Evolutionary conservation across 495 filamentous ascomycete species (phyloP).

Genomic region (Xylaria telfairii): DNA sequence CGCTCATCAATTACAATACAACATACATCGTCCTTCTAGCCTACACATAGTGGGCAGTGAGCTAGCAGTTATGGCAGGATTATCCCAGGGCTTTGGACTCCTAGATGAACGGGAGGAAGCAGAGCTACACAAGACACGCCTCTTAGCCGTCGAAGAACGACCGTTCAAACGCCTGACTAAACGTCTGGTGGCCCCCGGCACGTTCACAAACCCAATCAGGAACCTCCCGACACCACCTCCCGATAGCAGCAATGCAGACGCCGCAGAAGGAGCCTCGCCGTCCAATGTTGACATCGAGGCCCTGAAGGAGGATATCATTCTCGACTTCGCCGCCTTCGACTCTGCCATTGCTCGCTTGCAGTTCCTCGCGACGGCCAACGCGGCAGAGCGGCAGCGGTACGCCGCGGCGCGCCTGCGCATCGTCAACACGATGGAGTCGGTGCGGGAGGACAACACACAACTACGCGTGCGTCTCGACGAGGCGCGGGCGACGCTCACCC

Average conservation of each 20-base stretch:
- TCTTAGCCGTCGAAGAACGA: conserved; percentile 89
- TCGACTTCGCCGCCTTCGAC: conserved; percentile 92
- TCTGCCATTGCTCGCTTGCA: conserved; percentile 80
- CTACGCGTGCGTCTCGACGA: conserved; percentile 75
- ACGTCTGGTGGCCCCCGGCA: conserved; percentile 71
- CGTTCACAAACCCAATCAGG: conserved; percentile 58
- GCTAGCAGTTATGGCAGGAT: conserved; percentile 31
- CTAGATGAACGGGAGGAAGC: conserved; percentile 68
- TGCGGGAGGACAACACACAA: conserved; percentile 75
- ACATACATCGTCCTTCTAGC: neutral
- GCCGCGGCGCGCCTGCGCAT: conserved; percentile 80
- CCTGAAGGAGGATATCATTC: conserved; percentile 80
- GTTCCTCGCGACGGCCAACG: conserved; percentile 82
- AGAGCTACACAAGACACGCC: conserved; percentile 86
- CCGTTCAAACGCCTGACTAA: conserved; percentile 90
- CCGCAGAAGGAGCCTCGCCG: conserved; percentile 34
- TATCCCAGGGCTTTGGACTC: conserved; percentile 43
- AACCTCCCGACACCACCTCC: conserved; percentile 73
- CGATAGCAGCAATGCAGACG: conserved; percentile 54
- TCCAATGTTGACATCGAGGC: conserved; percentile 55
- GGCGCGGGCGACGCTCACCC: conserved; percentile 74
- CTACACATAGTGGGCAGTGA: neutral
- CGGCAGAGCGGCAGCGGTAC: conserved; percentile 84
- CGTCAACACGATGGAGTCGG: conserved; percentile 71
- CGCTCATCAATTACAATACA: conserved; percentile 16